These are phyloP conservation scores for Saturnispora ahearnii DNA, from an alignment of 805 yeast species.

Conservation along the genomic window DNA sequence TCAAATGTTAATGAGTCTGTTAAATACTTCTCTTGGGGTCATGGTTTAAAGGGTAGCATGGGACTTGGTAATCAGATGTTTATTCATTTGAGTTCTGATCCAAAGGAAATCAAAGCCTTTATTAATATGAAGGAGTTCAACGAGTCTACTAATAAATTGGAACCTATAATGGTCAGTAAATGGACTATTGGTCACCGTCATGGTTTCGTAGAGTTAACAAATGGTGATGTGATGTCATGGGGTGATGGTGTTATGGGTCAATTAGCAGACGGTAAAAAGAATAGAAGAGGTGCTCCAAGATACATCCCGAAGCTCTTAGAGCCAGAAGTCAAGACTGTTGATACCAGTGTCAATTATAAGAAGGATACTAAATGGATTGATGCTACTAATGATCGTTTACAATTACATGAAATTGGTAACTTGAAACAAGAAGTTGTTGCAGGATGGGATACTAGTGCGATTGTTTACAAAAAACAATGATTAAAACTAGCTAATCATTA, in stretches of 20 bases:
- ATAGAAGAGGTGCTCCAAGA: conserved; percentile 47
- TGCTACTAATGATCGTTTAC: not conserved
- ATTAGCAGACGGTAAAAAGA: conserved; percentile 71
- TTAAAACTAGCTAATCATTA: not conserved
- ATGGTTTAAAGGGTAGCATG: conserved; percentile 77
- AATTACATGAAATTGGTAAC: not conserved
- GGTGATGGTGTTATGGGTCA: conserved; percentile 83
- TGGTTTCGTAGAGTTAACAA: conserved; percentile 46
- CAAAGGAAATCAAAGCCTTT: conserved; percentile 47
- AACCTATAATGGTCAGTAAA: conserved; percentile 38
- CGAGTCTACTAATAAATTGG: conserved; percentile 34
- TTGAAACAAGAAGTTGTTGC: conserved; percentile 7
- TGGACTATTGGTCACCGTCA: conserved; percentile 64
- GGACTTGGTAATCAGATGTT: conserved; percentile 57
- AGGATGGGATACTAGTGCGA: conserved; percentile 7
- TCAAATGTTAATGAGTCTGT: conserved; percentile 15
- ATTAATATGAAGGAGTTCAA: conserved; percentile 44
- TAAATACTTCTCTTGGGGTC: conserved; percentile 59
- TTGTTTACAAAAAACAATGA: conserved; percentile 5
- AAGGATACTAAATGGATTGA: not conserved
- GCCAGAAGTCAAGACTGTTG: conserved; percentile 28
- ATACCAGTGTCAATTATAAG: not conserved
- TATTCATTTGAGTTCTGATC: conserved; percentile 63
- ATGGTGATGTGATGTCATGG: conserved; percentile 65
- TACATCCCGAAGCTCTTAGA: conserved; percentile 49